These are phyloP conservation scores for Gynandropsis gynandra DNA, from an alignment of 345 rosid species.

Conservation along the genomic window DNA sequence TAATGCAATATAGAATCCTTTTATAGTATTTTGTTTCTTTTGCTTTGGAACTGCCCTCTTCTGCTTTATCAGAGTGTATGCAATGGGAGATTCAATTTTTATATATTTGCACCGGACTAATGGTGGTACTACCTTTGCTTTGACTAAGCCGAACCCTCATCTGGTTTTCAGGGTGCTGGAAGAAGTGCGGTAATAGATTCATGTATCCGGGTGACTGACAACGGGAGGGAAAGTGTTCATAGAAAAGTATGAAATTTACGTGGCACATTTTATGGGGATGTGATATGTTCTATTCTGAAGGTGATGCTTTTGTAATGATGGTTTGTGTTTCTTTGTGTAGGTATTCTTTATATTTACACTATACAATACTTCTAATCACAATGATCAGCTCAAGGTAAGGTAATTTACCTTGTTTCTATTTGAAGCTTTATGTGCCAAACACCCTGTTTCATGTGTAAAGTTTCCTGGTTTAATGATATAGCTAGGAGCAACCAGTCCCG, in stretches of 20 bases:
- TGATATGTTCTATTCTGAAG: slow-evolving; percentile 7
- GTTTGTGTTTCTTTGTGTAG: slow-evolving; percentile 36
- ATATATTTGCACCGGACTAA: too few relatives aligned
- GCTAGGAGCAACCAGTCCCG: slow-evolving; percentile 95
- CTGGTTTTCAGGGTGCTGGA: slow-evolving; percentile 47
- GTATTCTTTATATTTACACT: slow-evolving; percentile 83
- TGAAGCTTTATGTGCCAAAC: slow-evolving; percentile 11
- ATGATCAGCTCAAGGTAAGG: slow-evolving; percentile 90
- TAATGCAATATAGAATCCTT: too few relatives aligned
- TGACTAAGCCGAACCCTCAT: not conserved
- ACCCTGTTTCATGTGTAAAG: slow-evolving; percentile 22
- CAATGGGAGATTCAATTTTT: too few relatives aligned
- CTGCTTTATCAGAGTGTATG: too few relatives aligned
- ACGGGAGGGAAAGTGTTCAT: slow-evolving; percentile 90
- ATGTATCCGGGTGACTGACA: slow-evolving; percentile 83
- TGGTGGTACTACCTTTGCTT: too few relatives aligned
- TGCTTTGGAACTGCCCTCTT: too few relatives aligned
- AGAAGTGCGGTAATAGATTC: slow-evolving; percentile 80
- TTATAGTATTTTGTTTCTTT: too few relatives aligned
- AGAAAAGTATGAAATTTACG: slow-evolving; percentile 53
- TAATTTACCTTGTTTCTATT: slow-evolving; percentile 13
- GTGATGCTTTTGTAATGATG: slow-evolving; percentile 10
- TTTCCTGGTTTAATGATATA: slow-evolving; percentile 28
- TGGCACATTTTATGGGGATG: slow-evolving; percentile 3
- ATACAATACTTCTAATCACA: slow-evolving; percentile 76